phyloP scores from a whole-genome alignment of 805 yeast species.

The Ogataea kodamae region DNA sequence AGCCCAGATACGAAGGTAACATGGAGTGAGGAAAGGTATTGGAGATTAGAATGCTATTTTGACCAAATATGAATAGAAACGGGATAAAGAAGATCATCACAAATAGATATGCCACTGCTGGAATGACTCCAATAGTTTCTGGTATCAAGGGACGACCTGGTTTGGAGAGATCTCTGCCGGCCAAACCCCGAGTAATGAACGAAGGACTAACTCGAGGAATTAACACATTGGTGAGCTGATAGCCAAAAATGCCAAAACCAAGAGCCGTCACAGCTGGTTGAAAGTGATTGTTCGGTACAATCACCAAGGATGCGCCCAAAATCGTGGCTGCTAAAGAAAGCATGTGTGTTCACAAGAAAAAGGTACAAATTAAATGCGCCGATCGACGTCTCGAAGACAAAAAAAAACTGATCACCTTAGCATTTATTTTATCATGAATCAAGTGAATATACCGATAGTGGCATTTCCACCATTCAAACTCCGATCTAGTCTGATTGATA shows the following conservation, averaged over 20 bases:
- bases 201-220: slow-evolving; percentile 67
- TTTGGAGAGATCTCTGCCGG: slow-evolving; percentile 82
- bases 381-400: slow-evolving; percentile 6
- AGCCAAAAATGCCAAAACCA: slow-evolving; percentile 70
- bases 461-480: slow-evolving; percentile 72
- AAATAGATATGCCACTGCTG: slow-evolving; percentile 77
- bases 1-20: slow-evolving; percentile 81
- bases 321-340: slow-evolving; percentile 4
- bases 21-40: slow-evolving; percentile 71
- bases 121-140: slow-evolving; percentile 89
- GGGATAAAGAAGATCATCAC: slow-evolving; percentile 85
- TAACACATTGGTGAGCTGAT: slow-evolving; percentile 50
- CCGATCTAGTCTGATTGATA: slow-evolving; percentile 73
- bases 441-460: slow-evolving; percentile 52
- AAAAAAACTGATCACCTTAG: slow-evolving; percentile 1
- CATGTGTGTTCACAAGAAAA: no score
- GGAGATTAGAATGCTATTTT: slow-evolving; percentile 3
- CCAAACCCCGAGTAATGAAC: slow-evolving; percentile 76
- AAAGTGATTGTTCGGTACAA: slow-evolving; percentile 11
- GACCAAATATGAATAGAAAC: slow-evolving; percentile 70
- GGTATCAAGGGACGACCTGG: slow-evolving; percentile 71
- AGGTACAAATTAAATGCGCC: background rate
- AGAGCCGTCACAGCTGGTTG: slow-evolving; percentile 56
- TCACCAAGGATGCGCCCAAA: slow-evolving; percentile 16
- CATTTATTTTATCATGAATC: slow-evolving; percentile 3